Evolutionary conservation across 1,284 basidiomycete species (phyloP).

Genomic region (Leccinum olivaceoglutinosum): DNA sequence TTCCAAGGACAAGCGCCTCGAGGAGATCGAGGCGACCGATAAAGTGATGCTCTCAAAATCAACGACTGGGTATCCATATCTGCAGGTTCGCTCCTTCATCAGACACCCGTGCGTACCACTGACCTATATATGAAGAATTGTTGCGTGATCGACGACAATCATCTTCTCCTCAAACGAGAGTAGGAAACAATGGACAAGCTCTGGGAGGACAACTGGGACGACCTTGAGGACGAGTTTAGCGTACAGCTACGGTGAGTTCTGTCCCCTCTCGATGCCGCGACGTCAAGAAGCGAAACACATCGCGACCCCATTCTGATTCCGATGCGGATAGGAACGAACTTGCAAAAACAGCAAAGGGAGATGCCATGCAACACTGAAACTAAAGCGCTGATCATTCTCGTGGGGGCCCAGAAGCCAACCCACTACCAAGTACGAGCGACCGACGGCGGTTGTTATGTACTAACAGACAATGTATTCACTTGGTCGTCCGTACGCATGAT

Average conservation of each 20-base stretch:
- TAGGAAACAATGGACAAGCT: too few species aligned
- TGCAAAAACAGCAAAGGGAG: conserved; percentile 52
- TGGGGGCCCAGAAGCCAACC: background rate
- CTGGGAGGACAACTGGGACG: too few species aligned
- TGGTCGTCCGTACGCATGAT: background rate
- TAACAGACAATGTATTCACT: conserved; percentile 4
- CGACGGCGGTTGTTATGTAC: conserved; percentile 5
- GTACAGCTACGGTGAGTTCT: conserved; percentile 1
- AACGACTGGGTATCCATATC: conserved; percentile 96
- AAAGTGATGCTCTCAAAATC: conserved; percentile 87
- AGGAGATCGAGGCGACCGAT: conserved; percentile 86
- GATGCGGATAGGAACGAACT: conserved; percentile 54
- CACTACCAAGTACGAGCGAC: background rate
- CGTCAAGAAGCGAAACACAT: too few species aligned
- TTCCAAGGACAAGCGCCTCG: conserved; percentile 82
- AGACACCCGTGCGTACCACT: conserved; percentile 1
- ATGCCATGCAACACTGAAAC: conserved; percentile 54
- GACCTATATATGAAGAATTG: conserved; percentile 55
- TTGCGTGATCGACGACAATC: too few species aligned
- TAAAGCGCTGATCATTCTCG: background rate
- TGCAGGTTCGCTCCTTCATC: conserved; percentile 49
- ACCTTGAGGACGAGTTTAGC: too few species aligned
- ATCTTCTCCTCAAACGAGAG: too few species aligned
- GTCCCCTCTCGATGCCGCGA: too few species aligned
- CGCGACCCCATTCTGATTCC: too few species aligned